Conservation (phyloP, 345 rosid genomes). For the Pugionium cornutum region DNA sequence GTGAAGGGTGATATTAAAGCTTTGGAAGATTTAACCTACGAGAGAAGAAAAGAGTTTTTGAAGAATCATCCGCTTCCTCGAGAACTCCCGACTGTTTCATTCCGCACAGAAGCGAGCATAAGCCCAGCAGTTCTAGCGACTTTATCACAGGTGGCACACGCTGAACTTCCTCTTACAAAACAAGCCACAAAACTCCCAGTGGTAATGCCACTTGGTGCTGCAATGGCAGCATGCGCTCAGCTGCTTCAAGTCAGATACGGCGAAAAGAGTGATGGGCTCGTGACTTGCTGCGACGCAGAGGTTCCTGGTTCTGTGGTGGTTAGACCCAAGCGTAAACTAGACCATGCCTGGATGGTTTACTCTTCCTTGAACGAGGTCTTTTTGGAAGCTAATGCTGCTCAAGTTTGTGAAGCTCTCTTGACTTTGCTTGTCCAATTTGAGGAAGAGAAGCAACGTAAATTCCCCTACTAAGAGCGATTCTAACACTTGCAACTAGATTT, state of each 20-base stretch:
- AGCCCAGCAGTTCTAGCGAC: constrained; percentile 79
- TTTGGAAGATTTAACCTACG: constrained; percentile 89
- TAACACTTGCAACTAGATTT: not conserved
- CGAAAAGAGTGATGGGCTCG: constrained; percentile 91
- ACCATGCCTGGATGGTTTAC: constrained; percentile 99
- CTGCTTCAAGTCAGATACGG: constrained; percentile 76
- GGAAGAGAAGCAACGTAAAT: constrained; percentile 45
- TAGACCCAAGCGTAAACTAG: constrained; percentile 71
- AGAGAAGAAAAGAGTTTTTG: constrained; percentile 81
- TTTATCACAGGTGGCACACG: constrained; percentile 86
- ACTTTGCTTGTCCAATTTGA: constrained; percentile 81
- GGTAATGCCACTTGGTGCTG: constrained; percentile 88
- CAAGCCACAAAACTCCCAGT: constrained; percentile 75
- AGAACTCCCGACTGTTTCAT: constrained; percentile 83
- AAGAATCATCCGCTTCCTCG: constrained; percentile 65
- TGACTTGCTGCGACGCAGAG: constrained; percentile 83
- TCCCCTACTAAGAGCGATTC: constrained; percentile 15
- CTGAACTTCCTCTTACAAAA: constrained; percentile 67
- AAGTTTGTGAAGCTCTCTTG: constrained; percentile 87
- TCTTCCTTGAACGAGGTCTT: constrained; percentile 72
- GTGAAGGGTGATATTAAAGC: constrained; percentile 87
- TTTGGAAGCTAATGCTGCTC: constrained; percentile 74
- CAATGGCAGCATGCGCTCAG: constrained; percentile 98
- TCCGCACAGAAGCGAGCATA: constrained; percentile 87
- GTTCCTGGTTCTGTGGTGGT: constrained; percentile 96